Evolutionary conservation across 2,329 filamentous ascomycete genomes (phyloP), one percentile per base, ranked within the genome.

Genomic region (Stachybotrys echinatus): DNA sequence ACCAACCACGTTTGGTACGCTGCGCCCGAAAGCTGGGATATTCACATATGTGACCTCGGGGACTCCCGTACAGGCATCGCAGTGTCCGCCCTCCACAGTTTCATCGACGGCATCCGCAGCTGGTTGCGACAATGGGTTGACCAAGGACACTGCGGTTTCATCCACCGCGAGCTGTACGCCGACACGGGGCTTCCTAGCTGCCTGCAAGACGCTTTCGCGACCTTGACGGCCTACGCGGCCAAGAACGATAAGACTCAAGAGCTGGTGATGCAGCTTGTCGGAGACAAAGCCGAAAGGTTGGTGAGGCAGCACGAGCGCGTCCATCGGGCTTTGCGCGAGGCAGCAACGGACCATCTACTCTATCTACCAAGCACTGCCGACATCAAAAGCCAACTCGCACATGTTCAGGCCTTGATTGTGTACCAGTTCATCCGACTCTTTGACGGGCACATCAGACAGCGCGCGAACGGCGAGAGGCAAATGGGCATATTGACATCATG

Each of bases 131-230:
- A 61, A 19, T 66, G 64, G 62, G 48, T 61, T 17, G 31, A 49
- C 19, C 52, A 55, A 39, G 56, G 53, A 17, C 58, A 59, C 22
- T 58, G 56, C 39, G 59, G 60, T 2, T 58, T 67, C 17, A 60
- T 66, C 40, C 64, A 67, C 45, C 43, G 52, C 3, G 49, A 52
- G 2, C 56, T 67, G 2, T 66, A 64, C 39, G 52, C 48, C 2
- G 54, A 57, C 4, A 52, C 52, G 6, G 50, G 51, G 5, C 50
- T 64, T 19, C 63, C 63, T 1, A 37, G 42, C 12, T 59, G 55
- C 19, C 46, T 66, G 0, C 59, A 64, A 47, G 62, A 64, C 46
- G 62, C 58, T n/a, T 65, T 59, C 51, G 58, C 60, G 12, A 50
- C 56, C 14, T 48, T 64, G 19, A 48, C 61, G 0, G 54, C 55